Conservation (phyloP, 345 rosid species). For the Eucalyptus pumila region DNA sequence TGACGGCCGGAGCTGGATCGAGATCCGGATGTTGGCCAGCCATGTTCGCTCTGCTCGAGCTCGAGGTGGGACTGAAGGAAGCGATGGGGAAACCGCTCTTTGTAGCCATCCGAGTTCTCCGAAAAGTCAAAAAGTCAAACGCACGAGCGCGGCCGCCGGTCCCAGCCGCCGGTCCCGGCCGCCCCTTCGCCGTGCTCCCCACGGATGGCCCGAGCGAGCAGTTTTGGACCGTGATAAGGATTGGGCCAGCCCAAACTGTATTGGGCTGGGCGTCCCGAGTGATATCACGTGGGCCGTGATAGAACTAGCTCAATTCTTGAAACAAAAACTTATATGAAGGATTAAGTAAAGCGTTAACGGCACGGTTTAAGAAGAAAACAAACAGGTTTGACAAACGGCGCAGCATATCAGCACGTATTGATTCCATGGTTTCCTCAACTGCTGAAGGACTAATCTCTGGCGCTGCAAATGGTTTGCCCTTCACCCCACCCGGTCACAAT, state of each 20-base stretch:
- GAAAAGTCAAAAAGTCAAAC: no score
- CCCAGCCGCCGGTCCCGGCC: not conserved
- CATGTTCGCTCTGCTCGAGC: not conserved
- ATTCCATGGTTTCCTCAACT: not conserved
- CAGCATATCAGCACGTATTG: not conserved
- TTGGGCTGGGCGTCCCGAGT: no score
- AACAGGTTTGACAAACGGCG: not conserved
- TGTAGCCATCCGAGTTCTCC: no score
- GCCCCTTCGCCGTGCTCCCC: not conserved
- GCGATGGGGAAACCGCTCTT: not conserved
- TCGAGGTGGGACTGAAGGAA: not conserved
- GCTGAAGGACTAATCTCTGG: not conserved
- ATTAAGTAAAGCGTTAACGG: not conserved
- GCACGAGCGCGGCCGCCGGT: no score
- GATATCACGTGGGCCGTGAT: not conserved
- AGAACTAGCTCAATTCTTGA: not conserved
- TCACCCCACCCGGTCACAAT: not conserved
- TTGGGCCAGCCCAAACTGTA: no score
- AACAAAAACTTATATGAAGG: not conserved
- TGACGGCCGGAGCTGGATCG: not conserved
- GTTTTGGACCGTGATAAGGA: not conserved
- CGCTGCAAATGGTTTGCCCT: not conserved
- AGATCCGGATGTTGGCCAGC: not conserved
- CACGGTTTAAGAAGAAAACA: not conserved
- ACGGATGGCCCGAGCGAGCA: not conserved